Evolutionary conservation across 192 early-diverging fungal genomes (phyloP), one percentile per base, ranked within the genome.

Genomic region (Phlyctochytrium arcticum): DNA sequence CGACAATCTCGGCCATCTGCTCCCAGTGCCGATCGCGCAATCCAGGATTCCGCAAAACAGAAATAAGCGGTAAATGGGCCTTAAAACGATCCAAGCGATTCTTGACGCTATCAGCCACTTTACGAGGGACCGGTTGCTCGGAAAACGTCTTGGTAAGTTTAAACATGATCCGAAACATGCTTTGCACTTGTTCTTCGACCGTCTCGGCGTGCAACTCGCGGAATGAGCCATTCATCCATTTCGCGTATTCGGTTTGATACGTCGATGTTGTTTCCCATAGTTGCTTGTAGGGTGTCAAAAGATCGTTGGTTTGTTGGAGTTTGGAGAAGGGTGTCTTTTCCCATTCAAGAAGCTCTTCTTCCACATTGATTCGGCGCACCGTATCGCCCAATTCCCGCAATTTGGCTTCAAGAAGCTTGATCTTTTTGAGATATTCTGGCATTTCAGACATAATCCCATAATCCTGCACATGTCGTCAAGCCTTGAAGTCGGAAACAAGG

Each of bases 311-410:
- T 62, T 83, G 76, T 49, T 74, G 69, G 23, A 76, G 71, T 62
- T 80, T 80, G 10, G 53, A 56, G 67, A 85, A 85, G 17, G 69
- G 57, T 0, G 83, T 83, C 50, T 77, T 78, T 24, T 83, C 83
- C 80, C 80, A 85, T 54, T 83, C 83, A 5, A 85, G 67, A 26
- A 85, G 71, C 59, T 84, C 80, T 54, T 85, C 83, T 61, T 85
- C 83, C 4, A 67, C 65, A 36, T 85, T 85, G 36, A 83, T 85
- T 33, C 66, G 60, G 3, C 44, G 17, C 23, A 80, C 67, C 29
- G 68, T 75, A 10, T 79, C 75, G 17, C 53, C 39, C n/a, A 84
- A 56, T 35, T 84, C 81, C 24, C 57, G 32, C 44, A 85, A 53
- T 42, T 72, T 80, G 8, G 55, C 51, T 57, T 85, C 83, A 8